A percentile compares a stretch with the other conserved stretches of the same genome.
Evolutionary conservation across 202 grass and related monocot species (phyloP).

Genomic region (Panicum hallii): DNA sequence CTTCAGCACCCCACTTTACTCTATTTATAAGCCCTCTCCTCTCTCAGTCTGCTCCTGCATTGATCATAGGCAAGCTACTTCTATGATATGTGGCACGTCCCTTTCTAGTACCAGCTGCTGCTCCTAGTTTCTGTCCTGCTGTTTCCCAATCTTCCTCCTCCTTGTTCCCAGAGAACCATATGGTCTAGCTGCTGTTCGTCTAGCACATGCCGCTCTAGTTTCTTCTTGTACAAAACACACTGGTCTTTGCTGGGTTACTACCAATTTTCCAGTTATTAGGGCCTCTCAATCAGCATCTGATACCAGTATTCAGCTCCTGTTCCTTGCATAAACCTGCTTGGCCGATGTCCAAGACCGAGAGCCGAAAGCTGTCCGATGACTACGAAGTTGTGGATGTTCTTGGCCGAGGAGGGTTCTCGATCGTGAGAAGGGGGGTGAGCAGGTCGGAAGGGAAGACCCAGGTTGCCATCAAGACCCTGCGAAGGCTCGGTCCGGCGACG

Average conservation of each 20-base stretch:
- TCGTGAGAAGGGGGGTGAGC: conserved; percentile 69
- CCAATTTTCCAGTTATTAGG: not conserved
- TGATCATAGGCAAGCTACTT: conserved; percentile 30
- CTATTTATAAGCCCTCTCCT: conserved; percentile 26
- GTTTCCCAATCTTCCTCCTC: conserved; percentile 33
- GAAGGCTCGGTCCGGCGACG: conserved; percentile 54
- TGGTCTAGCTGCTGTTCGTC: conserved; percentile 28
- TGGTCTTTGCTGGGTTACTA: conserved; percentile 6
- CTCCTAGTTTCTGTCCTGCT: conserved; percentile 38
- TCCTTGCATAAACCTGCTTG: not conserved
- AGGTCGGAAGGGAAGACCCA: conserved; percentile 51
- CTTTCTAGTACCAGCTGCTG: conserved; percentile 47
- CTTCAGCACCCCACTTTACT: conserved; percentile 26
- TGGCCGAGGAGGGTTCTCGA: conserved; percentile 68
- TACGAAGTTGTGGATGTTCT: conserved; percentile 67
- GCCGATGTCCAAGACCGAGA: conserved; percentile 59
- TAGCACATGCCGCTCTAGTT: not conserved
- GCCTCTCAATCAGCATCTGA: not conserved
- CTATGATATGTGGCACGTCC: conserved; percentile 29
- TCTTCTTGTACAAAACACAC: conserved; percentile 13
- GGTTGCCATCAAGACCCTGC: conserved; percentile 69
- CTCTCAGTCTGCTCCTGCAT: conserved; percentile 17
- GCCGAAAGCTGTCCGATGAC: conserved; percentile 61
- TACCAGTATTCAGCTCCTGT: conserved; percentile 7
- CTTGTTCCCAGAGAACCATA: not conserved